These are phyloP conservation scores for Xylaria sp. DNA, from an alignment of 2,329 filamentous ascomycete genomes.

Conservation along the genomic window DNA sequence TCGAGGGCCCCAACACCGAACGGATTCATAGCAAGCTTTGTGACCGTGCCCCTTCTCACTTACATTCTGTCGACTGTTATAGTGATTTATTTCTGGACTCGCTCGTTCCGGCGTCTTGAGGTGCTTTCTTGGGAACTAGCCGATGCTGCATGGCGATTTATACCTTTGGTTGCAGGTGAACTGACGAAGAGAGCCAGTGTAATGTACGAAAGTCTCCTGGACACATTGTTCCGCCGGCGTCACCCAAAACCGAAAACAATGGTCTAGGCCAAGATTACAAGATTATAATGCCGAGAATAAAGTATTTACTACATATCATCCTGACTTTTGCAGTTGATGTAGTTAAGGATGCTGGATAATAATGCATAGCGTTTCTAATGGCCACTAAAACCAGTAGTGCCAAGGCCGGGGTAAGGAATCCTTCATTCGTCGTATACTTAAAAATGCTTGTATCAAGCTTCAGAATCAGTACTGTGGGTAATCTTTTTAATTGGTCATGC, in stretches of 20 bases:
- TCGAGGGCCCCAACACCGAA: constrained; percentile 10
- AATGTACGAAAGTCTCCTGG: not conserved
- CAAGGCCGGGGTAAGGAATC: not conserved
- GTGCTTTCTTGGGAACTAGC: constrained; percentile 3
- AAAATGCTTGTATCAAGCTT: too few relatives aligned
- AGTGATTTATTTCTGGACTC: constrained; percentile 25
- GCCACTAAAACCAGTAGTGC: not conserved
- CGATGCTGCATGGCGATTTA: not conserved
- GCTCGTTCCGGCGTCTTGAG: constrained; percentile 9
- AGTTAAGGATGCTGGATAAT: not conserved
- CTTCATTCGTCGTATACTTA: too few relatives aligned
- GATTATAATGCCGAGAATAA: too few relatives aligned
- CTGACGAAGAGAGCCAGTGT: not conserved
- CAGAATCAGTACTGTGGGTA: too few relatives aligned
- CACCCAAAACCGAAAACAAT: not conserved
- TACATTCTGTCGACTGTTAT: constrained; percentile 24
- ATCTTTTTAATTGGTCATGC: too few relatives aligned
- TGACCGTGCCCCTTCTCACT: constrained; percentile 28
- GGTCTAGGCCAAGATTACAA: not conserved
- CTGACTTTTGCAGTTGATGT: not conserved
- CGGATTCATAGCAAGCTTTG: constrained; percentile 29
- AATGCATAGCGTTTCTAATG: not conserved
- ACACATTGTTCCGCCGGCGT: not conserved
- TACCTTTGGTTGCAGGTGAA: not conserved
- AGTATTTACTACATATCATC: not conserved